These are phyloP conservation scores for Albifimbria verrucaria DNA, from an alignment of 2,329 filamentous ascomycete genomes.

Conservation along the genomic window DNA sequence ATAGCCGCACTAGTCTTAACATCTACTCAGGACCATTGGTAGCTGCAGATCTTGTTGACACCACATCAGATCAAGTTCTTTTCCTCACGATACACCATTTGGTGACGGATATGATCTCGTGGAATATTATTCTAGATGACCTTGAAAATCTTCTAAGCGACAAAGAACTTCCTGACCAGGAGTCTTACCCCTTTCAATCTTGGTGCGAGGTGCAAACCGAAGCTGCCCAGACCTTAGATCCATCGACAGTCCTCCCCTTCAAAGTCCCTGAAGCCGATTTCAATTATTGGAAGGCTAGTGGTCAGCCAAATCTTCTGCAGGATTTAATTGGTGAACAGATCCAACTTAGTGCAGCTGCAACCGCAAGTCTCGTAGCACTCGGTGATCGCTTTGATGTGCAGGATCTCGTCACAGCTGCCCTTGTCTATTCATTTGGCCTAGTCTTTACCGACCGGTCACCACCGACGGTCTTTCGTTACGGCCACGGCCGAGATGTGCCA, in stretches of 20 bases:
- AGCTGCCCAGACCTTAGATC: not conserved
- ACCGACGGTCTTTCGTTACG: not conserved
- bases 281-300: not conserved
- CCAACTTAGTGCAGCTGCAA: not conserved
- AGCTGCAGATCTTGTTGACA: not conserved
- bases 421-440: not conserved
- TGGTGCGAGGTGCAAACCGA: not conserved
- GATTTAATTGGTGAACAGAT: not conserved
- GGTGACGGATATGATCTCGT: not conserved
- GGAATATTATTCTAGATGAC: not conserved
- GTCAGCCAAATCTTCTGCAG: not conserved
- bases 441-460: not conserved
- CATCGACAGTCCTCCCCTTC: not conserved
- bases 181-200: not conserved
- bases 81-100: not conserved
- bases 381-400: not conserved
- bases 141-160: not conserved
- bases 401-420: not conserved
- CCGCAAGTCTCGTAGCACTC: not conserved
- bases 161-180: not conserved
- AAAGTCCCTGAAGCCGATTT: not conserved
- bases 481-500: not conserved
- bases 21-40: not conserved
- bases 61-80: not conserved
- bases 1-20: too few species aligned